Evolutionary conservation across 768 basidiomycete species (phyloP), one percentile per base, ranked within the genome.

Genomic region (Boletus rubroflammeus): DNA sequence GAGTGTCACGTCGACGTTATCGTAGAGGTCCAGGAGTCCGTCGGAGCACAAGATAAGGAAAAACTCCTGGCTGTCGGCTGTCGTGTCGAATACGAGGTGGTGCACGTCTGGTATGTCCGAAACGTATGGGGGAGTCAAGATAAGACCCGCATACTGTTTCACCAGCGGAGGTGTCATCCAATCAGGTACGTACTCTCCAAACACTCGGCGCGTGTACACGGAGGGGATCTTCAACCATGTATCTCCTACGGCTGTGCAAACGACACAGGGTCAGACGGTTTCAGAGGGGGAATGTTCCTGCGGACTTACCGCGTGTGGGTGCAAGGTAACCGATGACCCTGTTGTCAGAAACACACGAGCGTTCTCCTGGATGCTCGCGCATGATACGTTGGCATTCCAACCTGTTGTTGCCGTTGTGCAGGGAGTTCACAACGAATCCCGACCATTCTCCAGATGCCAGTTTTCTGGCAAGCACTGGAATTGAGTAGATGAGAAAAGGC

Each of bases 41-140:
- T 81, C 79, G 3, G 78, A 77, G 50, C 73, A 76, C n/a, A 75
- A 61, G 47, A 79, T 67, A 39, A 81, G 62, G 53, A 72, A 62
- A 1, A 42, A 53, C 31, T 67, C 74, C n/a, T 55, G 59, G 36
- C 38, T 42, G 6, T 51, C 57, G 40, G 49, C 44, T 7, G 65
- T 17, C 21, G 45, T 23, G 31, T 63, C 59, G 21, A 78, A 60
- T 15, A 58, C 67, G 17, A 64, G 58, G 60, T 78, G 75, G 28
- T 72, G 62, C 23, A 76, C 72, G 50, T 78, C 78, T 19, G 77
- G 74, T 17, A 65, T 44, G 57, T 59, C 63, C 28, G 76, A 79
- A 10, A 79, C 67, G 61, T 79, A 79, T 15, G 78, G 78, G 19
- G 79, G 78, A 2, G 76, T 78, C 57, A 67, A 61, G 41, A 76